Base-by-base conservation (phyloP, 768 basidiomycete species). In the Boletus sp. region DNA sequence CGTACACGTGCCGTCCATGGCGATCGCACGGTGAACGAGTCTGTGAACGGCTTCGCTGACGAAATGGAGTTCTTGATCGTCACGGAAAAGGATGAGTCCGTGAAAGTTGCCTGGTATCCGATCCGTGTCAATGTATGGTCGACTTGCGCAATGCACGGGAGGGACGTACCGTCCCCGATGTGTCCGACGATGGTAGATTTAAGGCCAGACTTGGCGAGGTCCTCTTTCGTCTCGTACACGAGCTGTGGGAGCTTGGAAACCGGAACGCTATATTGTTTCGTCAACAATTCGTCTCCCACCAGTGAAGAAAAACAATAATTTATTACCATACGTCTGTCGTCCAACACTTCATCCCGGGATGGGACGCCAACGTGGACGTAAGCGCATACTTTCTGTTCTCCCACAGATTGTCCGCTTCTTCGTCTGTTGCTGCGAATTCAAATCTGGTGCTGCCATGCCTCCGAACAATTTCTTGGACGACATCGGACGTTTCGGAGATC, bases 241-340 rank as follows among this genome's bases (percentile, higher is more conserved):
- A 90, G 76, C 57, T 87, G 79, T 4, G 88, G 86, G 17, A 90
- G 76, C 47, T 79, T 78, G 1, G 85, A 87, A 8, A 89, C 85
- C 0, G 88, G 88, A 14, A 91, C 87, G 60, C 85, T 87, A 52
- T 5, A 11, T 9, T 18, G 18, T 47, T 11, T 33, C 11, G 46
- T 57, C 48, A 45, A 17, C 7, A 15, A 18, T 29, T 18, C n/a
- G 29, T 15, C 14, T 3, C 18, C 10, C 5, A 14, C 10, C 11
- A 2, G 1, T 2, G 4, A 45, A 35, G 20, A 33, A 41, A 10
- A 41, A 44, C 15, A 7, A 6, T 36, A 49, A 29, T 50, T 7
- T 1, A 76, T 56, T 71, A 91, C 91, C 94, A 95, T 30, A 94
- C 93, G 71, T 94, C 93, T 1, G 94, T 96, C 24, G 86, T 89